phyloP scores from a whole-genome alignment of 805 yeast species.

The Komagataella kurtzmanii region DNA sequence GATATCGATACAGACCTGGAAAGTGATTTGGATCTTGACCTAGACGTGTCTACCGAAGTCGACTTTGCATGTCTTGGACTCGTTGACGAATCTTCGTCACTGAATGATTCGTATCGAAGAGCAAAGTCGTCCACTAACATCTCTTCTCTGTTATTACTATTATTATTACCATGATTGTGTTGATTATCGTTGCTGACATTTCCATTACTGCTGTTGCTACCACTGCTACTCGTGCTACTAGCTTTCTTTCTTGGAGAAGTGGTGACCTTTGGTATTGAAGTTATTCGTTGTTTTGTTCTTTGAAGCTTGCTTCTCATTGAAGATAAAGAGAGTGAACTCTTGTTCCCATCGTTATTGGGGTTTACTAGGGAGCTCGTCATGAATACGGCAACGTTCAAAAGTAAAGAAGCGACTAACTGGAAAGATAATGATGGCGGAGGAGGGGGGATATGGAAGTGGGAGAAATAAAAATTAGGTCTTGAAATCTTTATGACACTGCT shows the following conservation, averaged over 20 bases:
- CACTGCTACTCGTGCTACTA: not conserved
- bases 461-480: not conserved
- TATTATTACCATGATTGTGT: not conserved
- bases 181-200: not conserved
- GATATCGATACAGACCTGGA: not conserved
- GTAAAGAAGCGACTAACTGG: not conserved
- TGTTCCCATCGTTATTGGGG: not conserved
- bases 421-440: not conserved
- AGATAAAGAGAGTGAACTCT: not conserved
- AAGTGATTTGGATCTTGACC: not conserved
- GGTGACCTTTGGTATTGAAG: not conserved
- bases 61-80: not conserved
- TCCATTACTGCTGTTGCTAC: not conserved
- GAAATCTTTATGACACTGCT: not conserved
- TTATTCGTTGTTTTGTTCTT: not conserved
- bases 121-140: not conserved
- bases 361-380: not conserved
- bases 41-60: not conserved
- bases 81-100: not conserved
- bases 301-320: not conserved
- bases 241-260: not conserved
- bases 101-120: not conserved
- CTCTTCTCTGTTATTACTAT: not conserved
- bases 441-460: not conserved
- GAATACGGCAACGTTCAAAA: not conserved